Conservation (phyloP, 108 stramenopile species). For the Epithemia pelagica region DNA sequence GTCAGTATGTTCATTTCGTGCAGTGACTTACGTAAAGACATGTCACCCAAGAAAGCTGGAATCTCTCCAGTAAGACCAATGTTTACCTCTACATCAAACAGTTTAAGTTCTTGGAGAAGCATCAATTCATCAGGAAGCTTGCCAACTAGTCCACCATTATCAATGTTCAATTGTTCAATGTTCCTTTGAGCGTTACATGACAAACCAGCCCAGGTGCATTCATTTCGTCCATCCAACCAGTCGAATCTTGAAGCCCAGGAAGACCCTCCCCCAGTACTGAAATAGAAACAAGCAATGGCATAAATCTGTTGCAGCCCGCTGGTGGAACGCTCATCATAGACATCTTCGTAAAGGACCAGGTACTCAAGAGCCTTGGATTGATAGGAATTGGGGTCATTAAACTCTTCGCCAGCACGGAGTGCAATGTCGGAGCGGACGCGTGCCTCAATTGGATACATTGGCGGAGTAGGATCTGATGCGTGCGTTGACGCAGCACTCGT, state of each 20-base stretch:
- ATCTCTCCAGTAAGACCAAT: not conserved
- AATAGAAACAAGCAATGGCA: not conserved
- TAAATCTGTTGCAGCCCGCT: not conserved
- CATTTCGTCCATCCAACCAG: not conserved
- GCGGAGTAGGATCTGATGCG: not conserved
- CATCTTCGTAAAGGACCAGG: not conserved
- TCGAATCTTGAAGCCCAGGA: not conserved
- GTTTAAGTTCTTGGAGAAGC: not conserved
- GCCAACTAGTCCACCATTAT: not conserved
- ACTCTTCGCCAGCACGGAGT: not conserved
- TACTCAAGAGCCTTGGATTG: not conserved
- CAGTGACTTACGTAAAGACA: not conserved
- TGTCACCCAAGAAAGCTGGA: not conserved
- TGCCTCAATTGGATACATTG: not conserved
- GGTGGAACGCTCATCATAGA: not conserved
- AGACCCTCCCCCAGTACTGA: not conserved
- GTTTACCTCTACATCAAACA: not conserved
- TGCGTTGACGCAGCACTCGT: not conserved
- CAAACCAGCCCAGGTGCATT: not conserved
- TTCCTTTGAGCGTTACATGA: not conserved
- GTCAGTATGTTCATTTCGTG: not conserved
- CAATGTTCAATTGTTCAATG: not conserved
- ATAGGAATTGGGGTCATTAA: not conserved
- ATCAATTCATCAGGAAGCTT: not conserved
- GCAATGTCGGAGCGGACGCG: not conserved